These are phyloP conservation scores for Parietaria judaica DNA, from an alignment of 306 rosid species.

Conservation along the genomic window DNA sequence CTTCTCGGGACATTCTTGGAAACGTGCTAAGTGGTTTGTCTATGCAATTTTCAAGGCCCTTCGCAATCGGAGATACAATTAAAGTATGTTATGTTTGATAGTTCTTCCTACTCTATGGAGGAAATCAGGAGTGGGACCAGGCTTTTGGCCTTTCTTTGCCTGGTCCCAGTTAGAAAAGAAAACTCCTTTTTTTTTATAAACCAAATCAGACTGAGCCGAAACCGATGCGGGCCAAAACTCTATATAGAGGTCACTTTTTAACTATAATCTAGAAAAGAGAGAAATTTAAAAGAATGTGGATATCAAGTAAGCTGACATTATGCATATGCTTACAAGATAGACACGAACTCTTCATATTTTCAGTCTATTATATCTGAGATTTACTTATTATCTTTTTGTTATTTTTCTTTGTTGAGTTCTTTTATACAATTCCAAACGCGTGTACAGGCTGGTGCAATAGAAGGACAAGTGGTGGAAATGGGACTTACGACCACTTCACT, in stretches of 20 bases:
- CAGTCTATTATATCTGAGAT: background rate
- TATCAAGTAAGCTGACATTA: background rate
- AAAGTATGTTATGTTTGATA: slow-evolving; percentile 39
- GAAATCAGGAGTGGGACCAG: background rate
- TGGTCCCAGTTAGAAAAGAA: too few species aligned
- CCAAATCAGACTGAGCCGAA: too few species aligned
- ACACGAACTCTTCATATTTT: background rate
- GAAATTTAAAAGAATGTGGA: too few species aligned
- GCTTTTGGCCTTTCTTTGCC: background rate
- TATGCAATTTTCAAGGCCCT: slow-evolving; percentile 87
- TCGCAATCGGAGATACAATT: slow-evolving; percentile 91
- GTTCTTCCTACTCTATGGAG: too few species aligned
- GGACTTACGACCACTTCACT: slow-evolving; percentile 81
- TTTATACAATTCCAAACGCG: too few species aligned
- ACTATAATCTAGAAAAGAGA: too few species aligned
- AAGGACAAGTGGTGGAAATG: slow-evolving; percentile 93
- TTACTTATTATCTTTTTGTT: background rate
- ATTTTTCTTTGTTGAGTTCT: slow-evolving; percentile 6
- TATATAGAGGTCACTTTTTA: too few species aligned
- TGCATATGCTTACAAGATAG: too few species aligned
- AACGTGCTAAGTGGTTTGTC: slow-evolving; percentile 78
- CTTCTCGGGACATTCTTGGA: slow-evolving; percentile 79
- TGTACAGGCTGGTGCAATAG: slow-evolving; percentile 80
- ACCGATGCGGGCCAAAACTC: too few species aligned
- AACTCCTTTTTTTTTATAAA: too few species aligned